These are phyloP conservation scores for Phycomyces blakesleeanus DNA, from an alignment of 192 early-diverging fungal genomes.

Conservation along the genomic window DNA sequence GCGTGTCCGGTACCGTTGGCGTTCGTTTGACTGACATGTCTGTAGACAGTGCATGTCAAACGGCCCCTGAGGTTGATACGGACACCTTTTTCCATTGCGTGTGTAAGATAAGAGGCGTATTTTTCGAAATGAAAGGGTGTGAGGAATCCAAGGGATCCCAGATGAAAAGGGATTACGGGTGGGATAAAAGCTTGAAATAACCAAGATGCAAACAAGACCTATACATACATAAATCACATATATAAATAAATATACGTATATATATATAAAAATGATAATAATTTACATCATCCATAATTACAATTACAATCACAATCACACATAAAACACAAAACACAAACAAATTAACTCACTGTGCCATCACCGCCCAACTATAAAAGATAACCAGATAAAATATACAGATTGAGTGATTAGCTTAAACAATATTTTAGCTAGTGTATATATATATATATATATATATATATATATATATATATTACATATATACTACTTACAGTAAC, in stretches of 20 bases:
- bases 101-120: conserved; percentile 48
- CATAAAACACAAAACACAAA: too few species aligned
- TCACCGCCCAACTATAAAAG: conserved; percentile 78
- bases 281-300: too few species aligned
- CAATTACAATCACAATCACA: too few species aligned
- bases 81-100: conserved; percentile 54
- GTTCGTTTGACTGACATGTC: conserved; percentile 38
- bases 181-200: conserved; percentile 86
- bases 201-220: conserved; percentile 84
- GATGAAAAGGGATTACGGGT: conserved; percentile 86
- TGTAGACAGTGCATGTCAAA: conserved; percentile 87
- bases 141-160: conserved; percentile 91
- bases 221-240: too few species aligned
- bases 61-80: conserved; percentile 88
- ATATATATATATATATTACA: conserved; percentile 7
- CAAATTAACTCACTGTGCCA: conserved; percentile 65
- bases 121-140: conserved; percentile 81
- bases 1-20: not conserved
- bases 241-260: too few species aligned
- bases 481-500: conserved; percentile 56
- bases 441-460: too few species aligned
- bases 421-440: too few species aligned
- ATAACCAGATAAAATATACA: too few species aligned
- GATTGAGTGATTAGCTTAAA: too few species aligned
- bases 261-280: not conserved